Percentiles rank a stretch among this genome's conserved stretches.
Conservation (phyloP, 768 basidiomycete species). For the Amanita brunnescens region DNA sequence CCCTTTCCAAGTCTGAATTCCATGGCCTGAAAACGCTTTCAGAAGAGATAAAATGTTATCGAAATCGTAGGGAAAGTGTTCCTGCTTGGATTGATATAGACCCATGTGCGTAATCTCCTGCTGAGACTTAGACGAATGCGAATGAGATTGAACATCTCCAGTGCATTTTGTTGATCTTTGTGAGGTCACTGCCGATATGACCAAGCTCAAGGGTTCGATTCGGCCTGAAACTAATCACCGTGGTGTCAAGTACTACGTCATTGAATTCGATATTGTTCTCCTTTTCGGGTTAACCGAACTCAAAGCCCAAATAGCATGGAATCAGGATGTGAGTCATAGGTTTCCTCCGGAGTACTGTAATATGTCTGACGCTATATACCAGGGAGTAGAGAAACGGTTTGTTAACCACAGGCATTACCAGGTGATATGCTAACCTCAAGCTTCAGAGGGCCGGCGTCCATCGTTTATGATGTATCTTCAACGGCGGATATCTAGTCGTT, state of each 20-base stretch:
- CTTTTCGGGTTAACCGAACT: slow-evolving; percentile 40
- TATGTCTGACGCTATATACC: not conserved
- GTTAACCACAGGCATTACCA: not conserved
- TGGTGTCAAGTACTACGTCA: slow-evolving; percentile 13
- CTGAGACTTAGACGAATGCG: too few species aligned
- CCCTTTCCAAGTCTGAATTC: slow-evolving; percentile 5
- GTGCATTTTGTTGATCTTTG: too few species aligned
- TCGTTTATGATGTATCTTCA: not conserved
- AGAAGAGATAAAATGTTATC: slow-evolving; percentile 12
- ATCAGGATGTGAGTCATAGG: slow-evolving; percentile 24
- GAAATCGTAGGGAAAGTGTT: slow-evolving; percentile 8
- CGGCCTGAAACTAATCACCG: not conserved
- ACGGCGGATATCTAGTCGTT: not conserved
- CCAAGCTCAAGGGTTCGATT: slow-evolving; percentile 7
- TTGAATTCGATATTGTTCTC: slow-evolving; percentile 29
- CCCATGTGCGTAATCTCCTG: slow-evolving; percentile 8
- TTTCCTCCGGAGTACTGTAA: not conserved
- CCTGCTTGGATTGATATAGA: slow-evolving; percentile 18
- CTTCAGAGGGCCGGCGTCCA: slow-evolving; percentile 1
- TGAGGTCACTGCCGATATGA: too few species aligned
- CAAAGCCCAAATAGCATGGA: slow-evolving; percentile 38
- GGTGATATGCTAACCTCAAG: not conserved
- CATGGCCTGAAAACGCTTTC: slow-evolving; percentile 6
- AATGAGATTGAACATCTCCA: not conserved
- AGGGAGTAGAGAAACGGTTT: slow-evolving; percentile 17